Conservation (phyloP, 345 rosid genomes). For the Rhizophora mangle region DNA sequence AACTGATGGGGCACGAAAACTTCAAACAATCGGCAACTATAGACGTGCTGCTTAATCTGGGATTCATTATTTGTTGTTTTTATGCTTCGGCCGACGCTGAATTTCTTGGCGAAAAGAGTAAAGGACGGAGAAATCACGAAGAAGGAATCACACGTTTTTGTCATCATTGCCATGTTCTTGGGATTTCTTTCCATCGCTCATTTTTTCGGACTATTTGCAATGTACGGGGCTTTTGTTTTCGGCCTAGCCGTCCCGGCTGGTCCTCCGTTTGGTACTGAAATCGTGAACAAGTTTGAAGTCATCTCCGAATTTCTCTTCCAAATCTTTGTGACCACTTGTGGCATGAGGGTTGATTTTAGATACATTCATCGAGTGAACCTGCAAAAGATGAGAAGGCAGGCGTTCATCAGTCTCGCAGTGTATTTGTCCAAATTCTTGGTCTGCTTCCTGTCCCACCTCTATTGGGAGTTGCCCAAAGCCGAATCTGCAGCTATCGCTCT, state of each 20-base stretch:
- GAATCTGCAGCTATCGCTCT: conserved; percentile 1
- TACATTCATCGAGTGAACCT: background rate
- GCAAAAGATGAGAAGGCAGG: background rate
- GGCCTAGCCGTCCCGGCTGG: conserved; percentile 29
- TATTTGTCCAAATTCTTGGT: background rate
- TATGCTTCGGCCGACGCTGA: conserved; percentile 16
- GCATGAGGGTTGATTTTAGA: conserved; percentile 15
- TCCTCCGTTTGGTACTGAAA: conserved; percentile 28
- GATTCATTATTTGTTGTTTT: background rate
- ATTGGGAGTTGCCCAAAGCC: background rate
- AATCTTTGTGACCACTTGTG: conserved; percentile 22
- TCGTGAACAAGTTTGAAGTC: conserved; percentile 25
- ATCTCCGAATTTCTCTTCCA: conserved; percentile 25
- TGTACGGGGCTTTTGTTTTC: conserved; percentile 17
- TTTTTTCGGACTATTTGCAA: background rate
- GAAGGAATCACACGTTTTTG: conserved; percentile 9
- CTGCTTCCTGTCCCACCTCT: background rate
- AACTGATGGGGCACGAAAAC: background rate
- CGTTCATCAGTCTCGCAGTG: no score
- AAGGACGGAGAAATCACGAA: conserved; percentile 21
- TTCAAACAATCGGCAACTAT: background rate
- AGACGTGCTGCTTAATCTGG: background rate
- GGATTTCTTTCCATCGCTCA: background rate
- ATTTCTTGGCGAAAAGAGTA: conserved; percentile 15
- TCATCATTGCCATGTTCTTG: conserved; percentile 16